These are phyloP conservation scores for Cochlearia excelsa DNA, from an alignment of 345 rosid species.

Conservation along the genomic window DNA sequence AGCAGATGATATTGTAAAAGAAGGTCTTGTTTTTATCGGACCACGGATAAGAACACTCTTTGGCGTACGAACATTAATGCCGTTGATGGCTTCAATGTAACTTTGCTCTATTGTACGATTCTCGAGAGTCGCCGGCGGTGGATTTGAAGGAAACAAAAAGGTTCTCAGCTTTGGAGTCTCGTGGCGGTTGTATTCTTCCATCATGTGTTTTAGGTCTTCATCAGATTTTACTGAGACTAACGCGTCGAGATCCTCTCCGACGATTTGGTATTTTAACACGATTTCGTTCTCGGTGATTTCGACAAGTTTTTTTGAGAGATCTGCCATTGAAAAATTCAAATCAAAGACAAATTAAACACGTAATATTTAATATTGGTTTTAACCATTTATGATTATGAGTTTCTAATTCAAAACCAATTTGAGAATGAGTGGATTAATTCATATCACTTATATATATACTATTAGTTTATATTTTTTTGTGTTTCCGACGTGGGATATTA, in stretches of 20 bases:
- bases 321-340: slow-evolving; percentile 35
- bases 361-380: too few species aligned
- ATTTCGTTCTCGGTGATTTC: slow-evolving; percentile 48
- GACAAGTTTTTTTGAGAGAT: slow-evolving; percentile 64
- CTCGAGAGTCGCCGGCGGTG: slow-evolving; percentile 40
- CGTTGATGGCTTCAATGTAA: slow-evolving; percentile 81
- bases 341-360: not conserved
- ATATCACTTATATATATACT: too few species aligned
- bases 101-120: slow-evolving; percentile 59
- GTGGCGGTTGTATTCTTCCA: slow-evolving; percentile 66
- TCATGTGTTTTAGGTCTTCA: slow-evolving; percentile 81
- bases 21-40: slow-evolving; percentile 38
- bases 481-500: too few species aligned
- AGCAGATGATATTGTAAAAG: slow-evolving; percentile 51
- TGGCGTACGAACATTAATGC: slow-evolving; percentile 34
- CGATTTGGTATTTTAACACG: slow-evolving; percentile 67
- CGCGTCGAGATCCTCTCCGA: slow-evolving; percentile 73
- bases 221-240: slow-evolving; percentile 66
- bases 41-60: slow-evolving; percentile 16
- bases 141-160: slow-evolving; percentile 62
- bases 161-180: slow-evolving; percentile 55
- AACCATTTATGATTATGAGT: too few species aligned
- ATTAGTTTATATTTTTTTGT: too few species aligned
- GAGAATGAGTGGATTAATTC: too few species aligned
- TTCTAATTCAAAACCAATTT: too few species aligned